Conservation (phyloP, 2,329 filamentous ascomycete species). For the Fusarium decemcellulare region DNA sequence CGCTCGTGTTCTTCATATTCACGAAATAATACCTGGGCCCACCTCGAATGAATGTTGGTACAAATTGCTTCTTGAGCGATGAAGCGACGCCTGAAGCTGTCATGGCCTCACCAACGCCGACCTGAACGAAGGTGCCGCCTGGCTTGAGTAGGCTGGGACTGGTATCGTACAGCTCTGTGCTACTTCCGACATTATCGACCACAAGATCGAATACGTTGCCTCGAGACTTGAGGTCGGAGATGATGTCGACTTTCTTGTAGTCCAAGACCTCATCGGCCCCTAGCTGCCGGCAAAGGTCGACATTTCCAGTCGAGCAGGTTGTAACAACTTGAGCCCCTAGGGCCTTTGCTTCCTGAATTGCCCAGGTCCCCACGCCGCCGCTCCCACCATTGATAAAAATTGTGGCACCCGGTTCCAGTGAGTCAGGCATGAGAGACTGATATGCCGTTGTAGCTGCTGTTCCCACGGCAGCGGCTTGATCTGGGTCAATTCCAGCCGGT, state of each 20-base stretch:
- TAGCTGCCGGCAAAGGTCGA: too few species aligned
- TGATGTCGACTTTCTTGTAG: conserved; percentile 6
- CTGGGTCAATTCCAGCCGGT: conserved; percentile 4
- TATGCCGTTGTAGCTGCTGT: too few species aligned
- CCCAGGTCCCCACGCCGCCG: too few species aligned
- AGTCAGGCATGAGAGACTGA: too few species aligned
- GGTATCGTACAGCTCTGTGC: not conserved
- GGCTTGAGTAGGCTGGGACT: not conserved
- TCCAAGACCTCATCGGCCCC: conserved; percentile 16
- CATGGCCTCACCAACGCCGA: conserved; percentile 2
- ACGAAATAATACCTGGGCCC: conserved; percentile 10
- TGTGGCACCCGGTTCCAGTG: too few species aligned
- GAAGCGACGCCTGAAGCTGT: not conserved
- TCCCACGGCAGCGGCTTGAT: conserved; percentile 8
- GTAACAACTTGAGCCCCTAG: too few species aligned
- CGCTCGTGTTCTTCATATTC: conserved; percentile 21
- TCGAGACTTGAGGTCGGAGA: conserved; percentile 1
- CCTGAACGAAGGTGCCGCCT: conserved; percentile 11
- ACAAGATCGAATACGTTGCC: conserved; percentile 3
- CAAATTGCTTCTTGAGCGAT: not conserved
- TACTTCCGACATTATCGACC: conserved; percentile 17
- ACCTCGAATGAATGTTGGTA: not conserved
- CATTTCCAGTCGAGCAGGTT: too few species aligned
- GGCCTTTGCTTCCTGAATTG: too few species aligned
- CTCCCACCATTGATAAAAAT: too few species aligned